phyloP scores from a whole-genome alignment of 1,284 basidiomycete genomes.

The Cystobasidium slooffiae region DNA sequence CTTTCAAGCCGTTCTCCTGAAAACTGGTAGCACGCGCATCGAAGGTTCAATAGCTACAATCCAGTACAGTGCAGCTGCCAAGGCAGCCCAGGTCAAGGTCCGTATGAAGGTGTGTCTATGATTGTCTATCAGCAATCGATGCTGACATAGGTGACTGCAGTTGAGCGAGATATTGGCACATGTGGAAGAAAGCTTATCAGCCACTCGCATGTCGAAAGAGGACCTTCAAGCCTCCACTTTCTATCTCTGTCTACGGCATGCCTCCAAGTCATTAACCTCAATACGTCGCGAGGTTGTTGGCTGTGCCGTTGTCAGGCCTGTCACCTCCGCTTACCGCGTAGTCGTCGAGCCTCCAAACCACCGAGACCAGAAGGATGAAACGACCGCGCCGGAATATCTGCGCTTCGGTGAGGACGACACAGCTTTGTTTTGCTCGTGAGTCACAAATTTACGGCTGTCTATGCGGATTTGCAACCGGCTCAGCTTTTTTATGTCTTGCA shows the following conservation, averaged over 20 bases:
- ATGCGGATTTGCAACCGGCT: neutral
- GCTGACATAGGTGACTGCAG: conserved; percentile 45
- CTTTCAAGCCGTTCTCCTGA: conserved; percentile 44
- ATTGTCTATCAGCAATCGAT: neutral
- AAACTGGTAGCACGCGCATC: neutral
- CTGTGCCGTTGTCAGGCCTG: conserved; percentile 58
- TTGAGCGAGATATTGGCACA: conserved; percentile 57
- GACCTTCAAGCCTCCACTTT: conserved; percentile 57
- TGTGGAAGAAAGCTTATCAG: conserved; percentile 58
- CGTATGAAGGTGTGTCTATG: neutral
- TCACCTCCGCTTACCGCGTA: conserved; percentile 58
- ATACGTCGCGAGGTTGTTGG: conserved; percentile 55
- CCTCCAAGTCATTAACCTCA: conserved; percentile 40
- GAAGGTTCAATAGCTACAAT: conserved; percentile 46
- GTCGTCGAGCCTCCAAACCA: conserved; percentile 39
- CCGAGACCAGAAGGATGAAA: conserved; percentile 28
- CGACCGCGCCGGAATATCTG: conserved; percentile 11
- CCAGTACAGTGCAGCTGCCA: conserved; percentile 53
- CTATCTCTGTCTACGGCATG: conserved; percentile 55
- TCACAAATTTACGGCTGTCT: conserved; percentile 18
- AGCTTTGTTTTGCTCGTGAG: conserved; percentile 60
- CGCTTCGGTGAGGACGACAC: conserved; percentile 56
- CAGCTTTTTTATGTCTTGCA: conserved; percentile 39
- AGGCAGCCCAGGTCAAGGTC: conserved; percentile 50
- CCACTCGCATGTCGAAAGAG: conserved; percentile 55